Conservation (phyloP, 208 protist species). For the Acanthamoeba castellanii region DNA sequence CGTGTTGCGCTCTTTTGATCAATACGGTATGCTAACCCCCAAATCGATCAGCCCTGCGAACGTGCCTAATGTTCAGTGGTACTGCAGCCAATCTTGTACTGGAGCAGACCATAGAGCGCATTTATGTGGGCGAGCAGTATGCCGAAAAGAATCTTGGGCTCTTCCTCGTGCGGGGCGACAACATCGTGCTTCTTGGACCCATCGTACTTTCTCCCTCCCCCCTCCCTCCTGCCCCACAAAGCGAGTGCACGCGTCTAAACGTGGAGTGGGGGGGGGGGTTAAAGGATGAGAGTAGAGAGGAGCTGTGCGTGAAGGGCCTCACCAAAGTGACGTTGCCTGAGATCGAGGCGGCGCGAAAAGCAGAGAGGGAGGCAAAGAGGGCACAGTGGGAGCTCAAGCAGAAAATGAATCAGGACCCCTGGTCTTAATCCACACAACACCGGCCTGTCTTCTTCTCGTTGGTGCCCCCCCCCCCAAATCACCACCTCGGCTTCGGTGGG, state of each 20-base stretch:
- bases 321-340: constrained; percentile 35
- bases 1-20: constrained; percentile 86
- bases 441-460: not conserved
- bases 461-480: not conserved
- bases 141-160: constrained; percentile 84
- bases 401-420: constrained; percentile 50
- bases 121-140: constrained; percentile 80
- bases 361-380: constrained; percentile 36
- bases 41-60: not conserved
- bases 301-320: not conserved
- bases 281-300: constrained; percentile 47
- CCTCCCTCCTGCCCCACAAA: not conserved
- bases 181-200: constrained; percentile 84
- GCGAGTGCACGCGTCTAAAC: not conserved
- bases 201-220: constrained; percentile 64
- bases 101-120: constrained; percentile 83
- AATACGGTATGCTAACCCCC: constrained; percentile 79
- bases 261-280: too few relatives aligned
- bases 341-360: constrained; percentile 69
- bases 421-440: not conserved
- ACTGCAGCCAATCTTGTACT: constrained; percentile 85
- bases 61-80: not conserved
- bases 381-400: constrained; percentile 54
- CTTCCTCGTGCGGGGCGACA: constrained; percentile 85
- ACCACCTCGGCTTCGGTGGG: too few relatives aligned